phyloP scores from a whole-genome alignment of 2,329 filamentous ascomycete genomes.

The Hansfordia pulvinata region DNA sequence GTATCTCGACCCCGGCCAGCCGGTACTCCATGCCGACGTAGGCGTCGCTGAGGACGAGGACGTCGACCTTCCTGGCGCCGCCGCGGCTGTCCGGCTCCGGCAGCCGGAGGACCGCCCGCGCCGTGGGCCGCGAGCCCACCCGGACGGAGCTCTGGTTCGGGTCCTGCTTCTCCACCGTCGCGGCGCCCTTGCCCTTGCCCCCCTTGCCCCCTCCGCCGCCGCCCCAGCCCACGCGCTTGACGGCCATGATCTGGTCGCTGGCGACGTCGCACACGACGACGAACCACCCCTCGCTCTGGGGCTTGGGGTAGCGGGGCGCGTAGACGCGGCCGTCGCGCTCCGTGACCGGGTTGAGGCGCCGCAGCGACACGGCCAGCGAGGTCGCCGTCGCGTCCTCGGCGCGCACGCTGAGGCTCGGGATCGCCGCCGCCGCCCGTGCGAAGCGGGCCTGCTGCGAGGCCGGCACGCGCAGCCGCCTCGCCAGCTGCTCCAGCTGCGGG shows the following conservation, averaged over 20 bases:
- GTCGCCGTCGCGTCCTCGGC: constrained; percentile 47
- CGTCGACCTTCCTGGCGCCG: constrained; percentile 50
- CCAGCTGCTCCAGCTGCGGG: constrained; percentile 22
- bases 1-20: constrained; percentile 35
- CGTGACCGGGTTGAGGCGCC: constrained; percentile 50
- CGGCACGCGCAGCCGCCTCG: constrained; percentile 36
- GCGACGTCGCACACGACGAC: constrained; percentile 56
- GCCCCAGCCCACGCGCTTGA: constrained; percentile 76
- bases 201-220: constrained; percentile 12
- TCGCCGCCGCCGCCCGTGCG: constrained; percentile 42
- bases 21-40: constrained; percentile 63
- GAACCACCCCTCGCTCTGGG: constrained; percentile 91
- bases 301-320: constrained; percentile 83
- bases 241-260: constrained; percentile 64
- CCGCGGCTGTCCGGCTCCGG: constrained; percentile 28
- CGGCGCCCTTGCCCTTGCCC: constrained; percentile 9
- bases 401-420: constrained; percentile 57
- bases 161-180: constrained; percentile 9
- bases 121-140: constrained; percentile 31
- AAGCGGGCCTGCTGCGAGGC: constrained; percentile 29
- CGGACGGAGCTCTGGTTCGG: constrained; percentile 14
- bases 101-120: constrained; percentile 45
- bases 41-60: constrained; percentile 72
- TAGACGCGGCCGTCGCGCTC: constrained; percentile 64
- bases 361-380: constrained; percentile 49